A percentile compares a stretch with the other conserved stretches of the same genome.
Evolutionary conservation across 306 rosid genomes (phyloP).

Genomic region (Luffa aegyptiaca): DNA sequence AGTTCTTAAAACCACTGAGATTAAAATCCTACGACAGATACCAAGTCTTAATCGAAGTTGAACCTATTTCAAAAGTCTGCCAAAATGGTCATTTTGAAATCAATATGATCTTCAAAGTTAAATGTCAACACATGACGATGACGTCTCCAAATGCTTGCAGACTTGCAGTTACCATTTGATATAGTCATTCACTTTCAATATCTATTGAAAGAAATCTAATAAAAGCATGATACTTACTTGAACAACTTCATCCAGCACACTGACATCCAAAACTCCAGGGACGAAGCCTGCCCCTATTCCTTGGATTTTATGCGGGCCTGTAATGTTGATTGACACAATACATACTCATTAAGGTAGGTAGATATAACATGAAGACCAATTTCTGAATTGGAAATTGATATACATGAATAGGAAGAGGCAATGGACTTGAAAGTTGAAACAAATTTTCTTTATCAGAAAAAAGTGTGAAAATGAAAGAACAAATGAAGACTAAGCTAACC

Average conservation of each 20-base stretch:
- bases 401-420: background rate
- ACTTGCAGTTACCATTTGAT: background rate
- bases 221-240: slow-evolving; percentile 44
- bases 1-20: background rate
- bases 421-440: background rate
- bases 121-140: background rate
- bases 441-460: background rate
- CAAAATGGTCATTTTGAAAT: background rate
- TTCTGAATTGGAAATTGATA: background rate
- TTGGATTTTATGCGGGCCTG: slow-evolving; percentile 98
- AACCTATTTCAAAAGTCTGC: background rate
- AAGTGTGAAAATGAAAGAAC: background rate
- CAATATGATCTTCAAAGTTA: background rate
- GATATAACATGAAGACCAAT: background rate
- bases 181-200: background rate
- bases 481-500: background rate
- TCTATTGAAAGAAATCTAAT: background rate
- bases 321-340: slow-evolving; percentile 14
- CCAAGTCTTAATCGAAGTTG: background rate
- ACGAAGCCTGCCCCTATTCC: slow-evolving; percentile 98
- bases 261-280: slow-evolving; percentile 79
- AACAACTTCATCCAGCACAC: slow-evolving; percentile 62
- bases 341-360: slow-evolving; percentile 13
- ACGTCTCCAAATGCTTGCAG: background rate
- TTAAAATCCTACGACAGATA: background rate